phyloP scores from a whole-genome alignment of 768 basidiomycete species.

The Termitomyces sp. region DNA sequence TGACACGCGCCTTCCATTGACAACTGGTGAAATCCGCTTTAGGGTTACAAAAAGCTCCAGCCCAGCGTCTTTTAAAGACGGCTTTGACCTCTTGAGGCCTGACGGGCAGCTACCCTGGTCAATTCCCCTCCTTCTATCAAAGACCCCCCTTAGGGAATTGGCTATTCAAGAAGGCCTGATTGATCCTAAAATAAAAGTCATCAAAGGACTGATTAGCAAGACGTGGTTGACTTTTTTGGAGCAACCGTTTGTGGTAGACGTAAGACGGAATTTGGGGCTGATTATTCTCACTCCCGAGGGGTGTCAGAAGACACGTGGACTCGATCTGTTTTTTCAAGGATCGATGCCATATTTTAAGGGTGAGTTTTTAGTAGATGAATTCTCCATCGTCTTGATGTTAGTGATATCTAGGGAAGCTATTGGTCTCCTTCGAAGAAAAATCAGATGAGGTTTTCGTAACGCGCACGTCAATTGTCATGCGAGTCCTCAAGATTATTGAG shows the following conservation, averaged over 20 bases:
- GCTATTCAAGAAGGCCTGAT: neutral
- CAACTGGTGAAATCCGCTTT: slow-evolving; percentile 14
- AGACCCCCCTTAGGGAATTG: neutral
- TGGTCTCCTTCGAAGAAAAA: neutral
- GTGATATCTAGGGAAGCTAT: neutral
- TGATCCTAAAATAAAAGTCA: no score
- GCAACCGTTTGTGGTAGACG: neutral
- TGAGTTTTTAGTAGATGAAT: neutral
- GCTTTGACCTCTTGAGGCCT: slow-evolving; percentile 9
- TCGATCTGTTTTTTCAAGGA: neutral
- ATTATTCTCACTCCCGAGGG: neutral
- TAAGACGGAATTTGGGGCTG: rapidly evolving
- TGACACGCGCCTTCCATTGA: neutral
- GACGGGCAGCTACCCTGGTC: slow-evolving; percentile 10
- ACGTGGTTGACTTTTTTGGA: neutral
- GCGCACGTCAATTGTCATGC: neutral
- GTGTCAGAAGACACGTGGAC: neutral
- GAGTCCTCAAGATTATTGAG: no score
- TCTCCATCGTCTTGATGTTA: neutral
- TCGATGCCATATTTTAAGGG: neutral
- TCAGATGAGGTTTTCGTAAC: neutral
- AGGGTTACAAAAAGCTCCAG: slow-evolving; percentile 10
- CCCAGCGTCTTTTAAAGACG: slow-evolving; percentile 6
- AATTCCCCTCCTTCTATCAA: neutral
- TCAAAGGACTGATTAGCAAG: neutral